Base-by-base conservation (phyloP, 2,329 filamentous ascomycete species). In the Pseudogymnoascus sp. region DNA sequence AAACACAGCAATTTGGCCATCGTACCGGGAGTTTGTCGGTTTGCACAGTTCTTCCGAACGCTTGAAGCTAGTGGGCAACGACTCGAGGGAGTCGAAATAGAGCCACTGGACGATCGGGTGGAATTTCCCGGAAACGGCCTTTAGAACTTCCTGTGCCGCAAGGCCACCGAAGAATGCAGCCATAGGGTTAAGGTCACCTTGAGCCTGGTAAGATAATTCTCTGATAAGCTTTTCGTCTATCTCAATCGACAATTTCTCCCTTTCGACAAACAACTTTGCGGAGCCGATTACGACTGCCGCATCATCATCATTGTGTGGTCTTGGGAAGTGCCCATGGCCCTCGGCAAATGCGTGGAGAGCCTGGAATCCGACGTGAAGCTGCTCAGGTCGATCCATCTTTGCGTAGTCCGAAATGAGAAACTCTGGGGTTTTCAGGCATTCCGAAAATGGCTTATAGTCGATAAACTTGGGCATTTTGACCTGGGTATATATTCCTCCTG, bases 41-140 rank as follows among this genome's bases (percentile, higher is more conserved):
- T 90, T 89, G 83, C 95, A 99, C 56, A 89, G 82, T 76, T 96
- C 92, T 71, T 96, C 90, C 3, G 88, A 91, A 68, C 95, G 88
- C 67, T 83, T 81, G 50, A 82, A 83, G 15, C 85, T 89, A 1
- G 87, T 83, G 1, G 95, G 93, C 2, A 99, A 82, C 9, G 95
- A 96, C 76, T 99, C 95, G n/a, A 99, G 80, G 1, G 95, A 96
- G 76, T 99, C 95, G 70, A 97, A 96, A 80, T 99, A 97, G 74
- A 99, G 83, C 87, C 90, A 97, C 75, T 99, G 95, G 69, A 89
- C 84, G 68, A 97, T 88, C n/a, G 95, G 95, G 71, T 91, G 86
- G 79, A 99, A 99, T 77, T 99, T 99, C 69, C 95, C 95, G 61
- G 95, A 99, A 6, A 99, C 91, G 17, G 93, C 91, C 78, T 99